These are phyloP conservation scores for Blastocrithidia nonstop DNA, from an alignment of 208 protist genomes.

Conservation along the genomic window DNA sequence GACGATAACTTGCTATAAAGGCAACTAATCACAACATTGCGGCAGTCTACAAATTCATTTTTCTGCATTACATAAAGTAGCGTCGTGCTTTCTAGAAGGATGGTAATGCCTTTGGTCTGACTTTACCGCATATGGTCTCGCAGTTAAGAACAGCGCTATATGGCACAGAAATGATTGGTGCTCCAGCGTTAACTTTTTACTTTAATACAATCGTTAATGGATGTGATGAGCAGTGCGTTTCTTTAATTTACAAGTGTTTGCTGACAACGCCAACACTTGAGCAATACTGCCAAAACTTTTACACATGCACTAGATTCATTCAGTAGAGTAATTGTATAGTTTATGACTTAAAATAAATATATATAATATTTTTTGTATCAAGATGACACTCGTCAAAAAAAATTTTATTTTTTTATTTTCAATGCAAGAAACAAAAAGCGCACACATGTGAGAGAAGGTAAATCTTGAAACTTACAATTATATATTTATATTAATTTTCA, in stretches of 20 bases:
- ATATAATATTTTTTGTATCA: no score
- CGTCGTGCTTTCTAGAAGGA: constrained; percentile 19
- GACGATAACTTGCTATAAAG: constrained; percentile 17
- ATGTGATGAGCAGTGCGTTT: constrained; percentile 1
- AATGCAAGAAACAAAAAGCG: no score
- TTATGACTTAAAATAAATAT: not conserved
- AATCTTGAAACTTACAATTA: no score
- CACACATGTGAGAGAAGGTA: no score
- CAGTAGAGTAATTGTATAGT: not conserved
- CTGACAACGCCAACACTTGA: constrained; percentile 28
- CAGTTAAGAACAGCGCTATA: constrained; percentile 47
- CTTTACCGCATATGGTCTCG: constrained; percentile 46
- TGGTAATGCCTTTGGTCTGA: constrained; percentile 21
- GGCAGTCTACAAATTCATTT: constrained; percentile 23
- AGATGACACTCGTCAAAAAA: no score
- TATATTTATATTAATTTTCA: no score
- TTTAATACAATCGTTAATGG: constrained; percentile 18
- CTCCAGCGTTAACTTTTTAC: constrained; percentile 27
- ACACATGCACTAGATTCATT: constrained; percentile 6
- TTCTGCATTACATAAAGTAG: constrained; percentile 30
- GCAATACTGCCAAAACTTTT: constrained; percentile 54
- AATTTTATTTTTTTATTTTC: no score
- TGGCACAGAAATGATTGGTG: constrained; percentile 42
- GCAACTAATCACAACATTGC: constrained; percentile 25
- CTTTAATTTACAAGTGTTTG: constrained; percentile 24